Percentiles rank a stretch among this genome's conserved stretches.
phyloP scores from a whole-genome alignment of 495 filamentous ascomycete genomes.

The Aspergillus carlsbadensis region DNA sequence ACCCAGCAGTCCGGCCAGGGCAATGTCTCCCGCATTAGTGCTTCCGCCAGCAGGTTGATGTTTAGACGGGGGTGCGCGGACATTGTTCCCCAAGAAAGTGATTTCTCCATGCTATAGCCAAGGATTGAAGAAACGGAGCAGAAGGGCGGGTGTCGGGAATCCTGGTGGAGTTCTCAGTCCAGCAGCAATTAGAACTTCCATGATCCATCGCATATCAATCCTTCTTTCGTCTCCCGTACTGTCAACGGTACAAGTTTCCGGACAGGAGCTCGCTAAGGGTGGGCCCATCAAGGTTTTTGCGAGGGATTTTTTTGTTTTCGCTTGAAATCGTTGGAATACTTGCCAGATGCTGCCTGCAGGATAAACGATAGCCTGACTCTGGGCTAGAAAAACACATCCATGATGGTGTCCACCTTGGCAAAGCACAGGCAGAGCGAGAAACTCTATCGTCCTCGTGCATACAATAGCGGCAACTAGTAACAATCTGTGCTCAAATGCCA shows the following conservation, averaged over 20 bases:
- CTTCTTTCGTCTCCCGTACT: neutral
- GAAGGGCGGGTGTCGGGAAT: neutral
- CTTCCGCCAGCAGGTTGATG: conserved; percentile 15
- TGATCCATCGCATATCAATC: too few relatives aligned
- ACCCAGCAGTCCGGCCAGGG: conserved; percentile 32
- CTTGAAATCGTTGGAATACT: neutral
- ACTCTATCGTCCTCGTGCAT: too few relatives aligned
- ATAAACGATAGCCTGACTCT: too few relatives aligned
- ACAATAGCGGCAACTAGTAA: too few relatives aligned
- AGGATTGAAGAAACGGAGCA: neutral
- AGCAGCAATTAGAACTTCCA: too few relatives aligned
- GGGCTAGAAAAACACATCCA: too few relatives aligned
- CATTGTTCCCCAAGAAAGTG: neutral
- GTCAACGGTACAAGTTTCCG: conserved; percentile 8
- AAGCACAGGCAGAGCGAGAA: too few relatives aligned
- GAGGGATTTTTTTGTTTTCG: conserved; percentile 3
- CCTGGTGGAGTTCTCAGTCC: too few relatives aligned
- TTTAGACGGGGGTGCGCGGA: conserved; percentile 14
- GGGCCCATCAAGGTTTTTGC: neutral
- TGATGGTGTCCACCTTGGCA: neutral
- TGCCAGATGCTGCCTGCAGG: too few relatives aligned
- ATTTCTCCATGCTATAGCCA: too few relatives aligned
- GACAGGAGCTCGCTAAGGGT: neutral
- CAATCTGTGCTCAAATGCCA: too few relatives aligned
- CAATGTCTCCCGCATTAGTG: conserved; percentile 36